These are phyloP conservation scores for Galerina marginata DNA, from an alignment of 768 basidiomycete species.

Conservation along the genomic window DNA sequence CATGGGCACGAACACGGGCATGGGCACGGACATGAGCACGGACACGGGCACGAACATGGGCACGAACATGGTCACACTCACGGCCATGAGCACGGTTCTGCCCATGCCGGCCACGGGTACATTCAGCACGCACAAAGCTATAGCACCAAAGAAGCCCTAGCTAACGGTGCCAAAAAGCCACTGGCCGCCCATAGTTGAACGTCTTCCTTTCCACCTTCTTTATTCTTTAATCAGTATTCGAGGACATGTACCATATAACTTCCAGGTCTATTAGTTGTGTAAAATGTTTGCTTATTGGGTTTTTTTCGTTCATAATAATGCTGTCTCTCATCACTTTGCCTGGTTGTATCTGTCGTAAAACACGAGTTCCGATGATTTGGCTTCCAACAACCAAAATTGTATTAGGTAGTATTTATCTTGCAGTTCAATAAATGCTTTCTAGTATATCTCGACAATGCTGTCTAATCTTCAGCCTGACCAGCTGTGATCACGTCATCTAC, in stretches of 20 bases:
- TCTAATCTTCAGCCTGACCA: slow-evolving; percentile 55
- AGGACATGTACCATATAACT: not conserved
- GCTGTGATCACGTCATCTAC: slow-evolving; percentile 81
- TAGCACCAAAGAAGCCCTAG: not conserved
- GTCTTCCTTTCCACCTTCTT: too few relatives aligned
- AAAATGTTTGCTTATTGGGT: not conserved
- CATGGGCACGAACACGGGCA: not conserved
- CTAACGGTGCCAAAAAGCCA: too few relatives aligned
- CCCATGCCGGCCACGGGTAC: not conserved
- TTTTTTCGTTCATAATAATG: not conserved
- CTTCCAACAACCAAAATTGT: too few relatives aligned
- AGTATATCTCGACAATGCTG: not conserved
- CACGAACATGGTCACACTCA: not conserved
- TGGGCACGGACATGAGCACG: not conserved
- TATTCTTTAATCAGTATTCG: not conserved
- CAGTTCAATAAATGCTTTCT: not conserved
- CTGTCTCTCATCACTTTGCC: too few relatives aligned
- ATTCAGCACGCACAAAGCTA: not conserved
- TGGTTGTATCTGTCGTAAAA: too few relatives aligned
- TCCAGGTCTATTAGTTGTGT: not conserved
- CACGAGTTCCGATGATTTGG: too few relatives aligned
- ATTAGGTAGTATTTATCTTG: not conserved
- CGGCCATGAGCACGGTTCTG: not conserved
- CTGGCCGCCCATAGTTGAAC: too few relatives aligned
- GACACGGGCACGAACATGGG: not conserved